Base-by-base conservation (phyloP, 768 basidiomycete genomes). In the Naganishia onofrii region DNA sequence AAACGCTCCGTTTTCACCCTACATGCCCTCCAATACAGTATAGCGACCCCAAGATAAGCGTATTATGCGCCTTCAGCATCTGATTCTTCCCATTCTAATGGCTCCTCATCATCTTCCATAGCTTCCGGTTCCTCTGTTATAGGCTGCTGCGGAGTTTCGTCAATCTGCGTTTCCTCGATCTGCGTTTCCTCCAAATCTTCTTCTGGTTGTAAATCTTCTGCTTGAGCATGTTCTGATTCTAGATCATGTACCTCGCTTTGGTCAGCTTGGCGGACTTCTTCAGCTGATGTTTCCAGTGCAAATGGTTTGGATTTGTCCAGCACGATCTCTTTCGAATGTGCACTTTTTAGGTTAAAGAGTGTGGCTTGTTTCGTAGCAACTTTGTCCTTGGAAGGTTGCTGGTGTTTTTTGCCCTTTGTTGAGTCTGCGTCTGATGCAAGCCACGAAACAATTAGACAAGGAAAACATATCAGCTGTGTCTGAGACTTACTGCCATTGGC, bases 141-240 rank as follows among this genome's bases (percentile, higher is more conserved):
- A 0, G 42, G 42, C 36, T 69, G 56, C 12, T 69, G 56, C 12
- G 68, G 68, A 23, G 56, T 69, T 4, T 57, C 68, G 28, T 58
- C 56, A 8, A 69, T 53, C 28, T 53, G 44, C 12, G 44, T 60
- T 7, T 48, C 68, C 3, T 69, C 68, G 3, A 53, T 38, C 36
- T 68, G 67, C 21, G 68, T 69, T 34, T 69, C 68, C 44, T 69
- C 68, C 31, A 69, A 31, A 15, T 69, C 68, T n/a, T 69, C 68
- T 36, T 48, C 23, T 26, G 23, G 42, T 34, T 26, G 60, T 7
- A 26, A 12, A n/a, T 51, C 21, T 51, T 51, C n/a, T 3, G 38
- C 38, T 44, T 26, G 60, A 23, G 7, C 6, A 12, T 34, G 17
- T n/a, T n/a, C 21, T 26, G 19, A 6, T n/a, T 58, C 34, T n/a